Evolutionary conservation across 2,329 filamentous ascomycete species (phyloP).

Genomic region (Cladosporium austrohemisphaericum): DNA sequence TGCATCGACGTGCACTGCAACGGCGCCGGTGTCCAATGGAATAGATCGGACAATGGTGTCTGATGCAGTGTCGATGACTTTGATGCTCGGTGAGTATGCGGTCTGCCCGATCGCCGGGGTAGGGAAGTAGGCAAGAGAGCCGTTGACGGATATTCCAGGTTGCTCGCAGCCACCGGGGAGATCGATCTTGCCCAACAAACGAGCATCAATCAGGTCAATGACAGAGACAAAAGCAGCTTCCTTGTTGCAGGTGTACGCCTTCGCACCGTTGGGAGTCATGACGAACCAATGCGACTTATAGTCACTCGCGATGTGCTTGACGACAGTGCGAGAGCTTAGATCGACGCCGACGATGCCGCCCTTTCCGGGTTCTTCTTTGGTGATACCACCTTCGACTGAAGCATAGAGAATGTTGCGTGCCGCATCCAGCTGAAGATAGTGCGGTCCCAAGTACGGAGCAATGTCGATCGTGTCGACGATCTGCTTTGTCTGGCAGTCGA

Average conservation of each 20-base stretch:
- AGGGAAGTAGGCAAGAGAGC: not conserved
- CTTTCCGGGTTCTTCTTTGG: not conserved
- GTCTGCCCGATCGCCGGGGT: not conserved
- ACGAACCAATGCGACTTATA: conserved; percentile 19
- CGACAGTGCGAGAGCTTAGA: conserved; percentile 9
- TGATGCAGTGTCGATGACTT: not conserved
- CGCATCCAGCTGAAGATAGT: conserved; percentile 14
- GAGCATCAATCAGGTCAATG: not conserved
- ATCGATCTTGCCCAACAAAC: not conserved
- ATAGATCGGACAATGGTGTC: not conserved
- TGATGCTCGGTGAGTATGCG: conserved; percentile 1
- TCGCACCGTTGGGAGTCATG: conserved; percentile 17
- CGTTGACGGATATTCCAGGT: not conserved
- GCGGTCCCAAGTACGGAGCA: conserved; percentile 16
- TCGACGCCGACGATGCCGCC: conserved; percentile 19
- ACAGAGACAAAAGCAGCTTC: conserved; percentile 9
- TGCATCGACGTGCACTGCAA: not conserved
- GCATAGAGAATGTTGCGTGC: conserved; percentile 15
- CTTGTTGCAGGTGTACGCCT: conserved; percentile 20
- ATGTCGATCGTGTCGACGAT: conserved; percentile 17
- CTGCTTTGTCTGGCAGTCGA: conserved; percentile 14
- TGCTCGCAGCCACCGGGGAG: conserved; percentile 3
- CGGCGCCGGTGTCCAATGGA: not conserved
- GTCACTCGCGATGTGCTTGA: conserved; percentile 16
- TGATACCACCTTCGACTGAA: conserved; percentile 14